Evolutionary conservation across 306 rosid species (phyloP), one percentile per base, ranked within the genome.

Genomic region (Ammopiptanthus mongolicus): DNA sequence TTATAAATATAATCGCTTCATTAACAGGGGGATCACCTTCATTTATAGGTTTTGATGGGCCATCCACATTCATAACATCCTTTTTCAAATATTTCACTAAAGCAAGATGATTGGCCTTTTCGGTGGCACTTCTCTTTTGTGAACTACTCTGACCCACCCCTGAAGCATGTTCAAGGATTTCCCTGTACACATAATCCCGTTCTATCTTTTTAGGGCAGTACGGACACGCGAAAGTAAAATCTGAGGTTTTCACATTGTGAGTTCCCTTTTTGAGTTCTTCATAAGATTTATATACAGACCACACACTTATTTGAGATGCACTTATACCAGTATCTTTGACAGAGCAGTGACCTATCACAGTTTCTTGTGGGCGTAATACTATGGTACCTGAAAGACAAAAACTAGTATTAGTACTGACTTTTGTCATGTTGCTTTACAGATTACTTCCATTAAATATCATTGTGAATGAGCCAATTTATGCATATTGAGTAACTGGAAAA

Each of bases 111-210:
- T 89, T 87, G 33, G 92, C 96, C 90, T 91, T 96, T 46, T 90
- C 96, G 31, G 76, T 87, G 34, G 77, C 66, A 77, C 85, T 84
- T 86, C 99, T 89, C 77, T 88, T 92, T 7, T 85, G 83, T 33
- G 98, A 92, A 63, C 42, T 62, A 80, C 99, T 96, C 59, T 81
- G 86, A 71, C 98, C 96, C 78, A 96, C 98, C 69, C 91, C 99
- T 55, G 93, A 70, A 55, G 99, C 97, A 88, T 96, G 99, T 78
- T 96, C 97, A 68, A 92, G 88, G 51, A 92, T 84, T 23, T 96
- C 99, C 74, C 85, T 88, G 68, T 80, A 86, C 47, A 76, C 82
- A 77, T 78, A 96, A 75, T 68, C 88, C 50, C 89, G 77, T 61
- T 89, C 91, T 73, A 73, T 89, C 88, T 85, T 92, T 73, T 48